A percentile compares a stretch with the other conserved stretches of the same genome.
phyloP scores from a whole-genome alignment of 768 basidiomycete genomes.

The Kwoniella heveanensis region DNA sequence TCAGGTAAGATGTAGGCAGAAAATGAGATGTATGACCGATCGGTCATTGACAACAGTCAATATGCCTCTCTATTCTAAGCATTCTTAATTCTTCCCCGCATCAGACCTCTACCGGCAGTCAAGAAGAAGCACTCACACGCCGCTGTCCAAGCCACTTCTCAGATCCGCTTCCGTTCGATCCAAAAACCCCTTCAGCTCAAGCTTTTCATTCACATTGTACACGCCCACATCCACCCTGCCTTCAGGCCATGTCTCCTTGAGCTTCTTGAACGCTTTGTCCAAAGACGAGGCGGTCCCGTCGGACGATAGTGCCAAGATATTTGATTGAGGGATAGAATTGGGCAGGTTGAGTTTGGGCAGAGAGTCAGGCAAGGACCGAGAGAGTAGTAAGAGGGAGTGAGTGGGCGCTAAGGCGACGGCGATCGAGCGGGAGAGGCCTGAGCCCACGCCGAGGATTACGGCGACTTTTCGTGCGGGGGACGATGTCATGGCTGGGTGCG shows the following conservation, averaged over 20 bases:
- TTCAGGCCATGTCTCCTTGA: slow-evolving; percentile 44
- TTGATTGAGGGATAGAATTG: slow-evolving; percentile 22
- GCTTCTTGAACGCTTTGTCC: slow-evolving; percentile 31
- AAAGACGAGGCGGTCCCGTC: slow-evolving; percentile 36
- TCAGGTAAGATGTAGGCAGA: no score
- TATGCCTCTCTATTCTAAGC: no score
- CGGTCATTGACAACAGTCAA: no score
- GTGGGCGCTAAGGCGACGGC: slow-evolving; percentile 39
- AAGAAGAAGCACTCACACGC: slow-evolving; percentile 48
- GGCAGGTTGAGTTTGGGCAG: slow-evolving; percentile 34
- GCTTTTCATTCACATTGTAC: slow-evolving; percentile 40
- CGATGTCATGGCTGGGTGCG: neutral
- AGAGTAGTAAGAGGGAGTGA: slow-evolving; percentile 50
- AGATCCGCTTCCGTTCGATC: slow-evolving; percentile 38
- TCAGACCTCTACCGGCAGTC: no score
- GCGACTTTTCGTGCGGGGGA: slow-evolving; percentile 24
- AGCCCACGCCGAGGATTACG: slow-evolving; percentile 37
- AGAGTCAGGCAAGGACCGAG: slow-evolving; percentile 41
- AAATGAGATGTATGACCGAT: no score
- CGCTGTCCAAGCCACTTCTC: slow-evolving; percentile 27
- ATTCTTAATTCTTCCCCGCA: no score
- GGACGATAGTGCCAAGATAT: slow-evolving; percentile 32
- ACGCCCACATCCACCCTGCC: slow-evolving; percentile 45
- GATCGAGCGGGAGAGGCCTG: slow-evolving; percentile 29
- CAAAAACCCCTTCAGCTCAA: slow-evolving; percentile 39